Percentiles rank a stretch among this genome's conserved stretches.
Conservation (phyloP, 169 alveolate species). For the Perkinsus olseni region DNA sequence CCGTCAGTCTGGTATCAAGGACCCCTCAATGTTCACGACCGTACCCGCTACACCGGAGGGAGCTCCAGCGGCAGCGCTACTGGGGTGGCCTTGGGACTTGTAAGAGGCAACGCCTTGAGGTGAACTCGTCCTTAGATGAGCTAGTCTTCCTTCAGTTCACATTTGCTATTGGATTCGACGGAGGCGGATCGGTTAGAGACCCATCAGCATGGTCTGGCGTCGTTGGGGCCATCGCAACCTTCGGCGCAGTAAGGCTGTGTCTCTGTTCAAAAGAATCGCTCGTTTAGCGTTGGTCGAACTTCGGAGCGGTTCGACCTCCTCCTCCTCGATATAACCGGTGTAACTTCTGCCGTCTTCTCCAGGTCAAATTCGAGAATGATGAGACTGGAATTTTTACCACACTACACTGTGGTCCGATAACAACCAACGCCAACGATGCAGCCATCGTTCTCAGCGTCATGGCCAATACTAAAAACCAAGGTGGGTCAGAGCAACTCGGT, state of each 20-base stretch:
- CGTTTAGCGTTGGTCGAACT: no score
- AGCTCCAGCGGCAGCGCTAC: not conserved
- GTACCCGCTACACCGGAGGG: not conserved
- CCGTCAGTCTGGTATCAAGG: not conserved
- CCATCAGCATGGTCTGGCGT: not conserved
- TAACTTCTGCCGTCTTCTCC: no score
- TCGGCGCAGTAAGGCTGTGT: not conserved
- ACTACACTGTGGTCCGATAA: not conserved
- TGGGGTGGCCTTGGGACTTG: not conserved
- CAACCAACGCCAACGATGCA: not conserved
- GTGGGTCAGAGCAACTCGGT: not conserved
- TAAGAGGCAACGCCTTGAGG: no score
- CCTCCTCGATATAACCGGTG: no score
- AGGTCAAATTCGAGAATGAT: not conserved
- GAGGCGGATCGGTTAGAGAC: not conserved
- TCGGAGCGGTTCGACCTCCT: no score
- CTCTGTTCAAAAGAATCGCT: no score
- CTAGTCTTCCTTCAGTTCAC: no score
- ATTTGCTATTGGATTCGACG: not conserved
- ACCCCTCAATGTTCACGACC: not conserved
- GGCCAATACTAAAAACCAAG: not conserved
- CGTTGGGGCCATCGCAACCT: not conserved
- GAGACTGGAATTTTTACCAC: not conserved
- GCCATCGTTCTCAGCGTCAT: not conserved
- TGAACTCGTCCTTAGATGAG: no score